Evolutionary conservation across 176 grass and related monocot genomes (phyloP), one percentile per base, ranked within the genome.

Genomic region (Luzula sylvatica): DNA sequence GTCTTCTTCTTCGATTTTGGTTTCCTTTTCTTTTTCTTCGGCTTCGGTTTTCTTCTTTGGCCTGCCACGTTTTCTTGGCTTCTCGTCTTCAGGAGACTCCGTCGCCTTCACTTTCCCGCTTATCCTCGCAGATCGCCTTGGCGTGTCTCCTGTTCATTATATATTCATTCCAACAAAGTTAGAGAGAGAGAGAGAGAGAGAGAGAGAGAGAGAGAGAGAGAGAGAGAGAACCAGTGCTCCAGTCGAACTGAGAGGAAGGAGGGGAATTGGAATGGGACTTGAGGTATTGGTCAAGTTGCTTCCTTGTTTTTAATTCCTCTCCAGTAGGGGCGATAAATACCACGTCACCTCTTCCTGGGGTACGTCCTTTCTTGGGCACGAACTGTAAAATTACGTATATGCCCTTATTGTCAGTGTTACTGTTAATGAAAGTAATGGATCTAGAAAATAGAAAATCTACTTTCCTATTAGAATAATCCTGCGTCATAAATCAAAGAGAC

Each of bases 231-330:
- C 92, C 92, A 54, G 85, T 90, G 75, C 75, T 67, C 92, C 92
- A 98, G 58, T 90, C 92, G 12, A 98, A 98, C 51, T 98, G 81
- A 4, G 81, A 87, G 54, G 81, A 61, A 47, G 81, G 50, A 59
- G 78, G 78, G 42, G 80, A 77, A 45, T 75, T 81, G 74, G 81
- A 72, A 52, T 98, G 72, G n/a, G 78, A 71, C 61, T 90, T 90
- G 8, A 98, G 56, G 23, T 98, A 98, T 32, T 83, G 82, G 68
- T 51, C 56, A 24, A 98, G 63, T 44, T 90, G 92, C 40, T 73
- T 81, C 72, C 86, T 98, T 32, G 74, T 90, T 58, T 75, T 98
- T 44, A 98, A 83, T 59, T 98, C 92, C 61, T 90, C 92, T 17
- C 92, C 86, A 63, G 74, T 83, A 42, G 92, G 86, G 15, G 92